A percentile compares a stretch with the other conserved stretches of the same genome.
These are phyloP conservation scores for Aspergillus nomiae DNA, from an alignment of 2,329 filamentous ascomycete genomes.

Conservation along the genomic window DNA sequence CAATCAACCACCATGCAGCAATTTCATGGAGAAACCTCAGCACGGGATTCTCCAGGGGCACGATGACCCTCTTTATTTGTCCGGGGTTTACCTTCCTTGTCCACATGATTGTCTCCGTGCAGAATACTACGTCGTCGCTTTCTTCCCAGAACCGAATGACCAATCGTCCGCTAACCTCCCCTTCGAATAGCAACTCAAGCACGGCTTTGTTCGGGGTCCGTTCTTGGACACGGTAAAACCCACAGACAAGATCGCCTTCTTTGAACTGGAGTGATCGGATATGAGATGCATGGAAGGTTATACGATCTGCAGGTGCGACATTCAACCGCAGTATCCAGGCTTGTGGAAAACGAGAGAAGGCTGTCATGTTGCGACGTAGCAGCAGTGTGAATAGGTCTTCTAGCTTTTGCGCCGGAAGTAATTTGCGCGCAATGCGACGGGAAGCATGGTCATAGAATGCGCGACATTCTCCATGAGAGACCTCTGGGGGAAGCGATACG, in stretches of 20 bases:
- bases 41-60: slow-evolving; percentile 34
- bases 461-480: slow-evolving; percentile 23
- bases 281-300: slow-evolving; percentile 28
- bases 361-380: slow-evolving; percentile 36
- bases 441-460: slow-evolving; percentile 27
- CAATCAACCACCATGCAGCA: slow-evolving; percentile 40
- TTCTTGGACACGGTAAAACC: slow-evolving; percentile 30
- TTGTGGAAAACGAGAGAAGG: slow-evolving; percentile 37
- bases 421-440: slow-evolving; percentile 21
- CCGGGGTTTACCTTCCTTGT: slow-evolving; percentile 12
- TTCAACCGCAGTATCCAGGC: slow-evolving; percentile 29
- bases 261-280: slow-evolving; percentile 31
- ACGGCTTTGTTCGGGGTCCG: slow-evolving; percentile 31
- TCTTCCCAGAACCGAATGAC: slow-evolving; percentile 25
- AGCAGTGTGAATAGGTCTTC: slow-evolving; percentile 30
- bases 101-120: slow-evolving; percentile 37
- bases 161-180: slow-evolving; percentile 26
- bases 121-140: slow-evolving; percentile 23
- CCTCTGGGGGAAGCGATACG: slow-evolving; percentile 24
- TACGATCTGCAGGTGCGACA: slow-evolving; percentile 16
- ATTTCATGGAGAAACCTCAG: slow-evolving; percentile 36
- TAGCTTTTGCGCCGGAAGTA: slow-evolving; percentile 19
- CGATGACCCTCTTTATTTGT: not conserved
- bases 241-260: slow-evolving; percentile 35
- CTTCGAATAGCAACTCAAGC: slow-evolving; percentile 29